These are phyloP conservation scores for Nigrospora osmanthi DNA, from an alignment of 2,329 filamentous ascomycete species.

Conservation along the genomic window DNA sequence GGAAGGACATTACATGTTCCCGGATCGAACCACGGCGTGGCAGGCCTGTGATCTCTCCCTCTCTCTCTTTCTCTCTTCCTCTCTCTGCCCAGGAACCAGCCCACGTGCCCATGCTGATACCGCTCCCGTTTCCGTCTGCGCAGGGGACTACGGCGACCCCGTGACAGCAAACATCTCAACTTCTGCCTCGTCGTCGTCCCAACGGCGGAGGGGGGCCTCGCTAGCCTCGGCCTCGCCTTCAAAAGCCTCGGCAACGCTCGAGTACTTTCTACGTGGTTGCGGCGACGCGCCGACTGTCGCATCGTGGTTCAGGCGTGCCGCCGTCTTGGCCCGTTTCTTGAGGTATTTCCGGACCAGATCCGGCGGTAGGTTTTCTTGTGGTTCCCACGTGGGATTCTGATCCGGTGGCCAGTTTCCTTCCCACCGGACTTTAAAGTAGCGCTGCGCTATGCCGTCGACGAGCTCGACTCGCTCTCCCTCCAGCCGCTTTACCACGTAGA, in stretches of 20 bases:
- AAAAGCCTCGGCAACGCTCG: slow-evolving; percentile 26
- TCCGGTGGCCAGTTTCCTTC: slow-evolving; percentile 47
- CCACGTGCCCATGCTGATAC: too few relatives aligned
- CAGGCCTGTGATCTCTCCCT: too few relatives aligned
- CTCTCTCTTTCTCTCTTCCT: too few relatives aligned
- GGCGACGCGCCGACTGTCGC: slow-evolving; percentile 13
- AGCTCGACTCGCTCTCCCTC: slow-evolving; percentile 31
- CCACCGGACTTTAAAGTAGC: slow-evolving; percentile 47
- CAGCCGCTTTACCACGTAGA: slow-evolving; percentile 36
- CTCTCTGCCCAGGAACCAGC: too few relatives aligned
- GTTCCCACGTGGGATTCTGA: slow-evolving; percentile 53
- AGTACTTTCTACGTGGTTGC: slow-evolving; percentile 18
- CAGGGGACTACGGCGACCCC: too few relatives aligned
- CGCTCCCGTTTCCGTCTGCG: too few relatives aligned
- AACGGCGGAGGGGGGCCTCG: too few relatives aligned
- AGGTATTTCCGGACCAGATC: slow-evolving; percentile 33
- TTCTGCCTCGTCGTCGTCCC: too few relatives aligned
- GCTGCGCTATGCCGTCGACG: slow-evolving; percentile 24
- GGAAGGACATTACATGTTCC: too few relatives aligned
- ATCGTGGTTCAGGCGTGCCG: not conserved
- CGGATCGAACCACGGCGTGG: too few relatives aligned
- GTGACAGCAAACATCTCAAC: too few relatives aligned
- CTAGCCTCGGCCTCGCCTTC: slow-evolving; percentile 11
- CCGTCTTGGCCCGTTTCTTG: slow-evolving; percentile 17
- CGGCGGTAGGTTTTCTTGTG: slow-evolving; percentile 38